phyloP scores from a whole-genome alignment of 2,329 filamentous ascomycete species.

The Fusarium musae region DNA sequence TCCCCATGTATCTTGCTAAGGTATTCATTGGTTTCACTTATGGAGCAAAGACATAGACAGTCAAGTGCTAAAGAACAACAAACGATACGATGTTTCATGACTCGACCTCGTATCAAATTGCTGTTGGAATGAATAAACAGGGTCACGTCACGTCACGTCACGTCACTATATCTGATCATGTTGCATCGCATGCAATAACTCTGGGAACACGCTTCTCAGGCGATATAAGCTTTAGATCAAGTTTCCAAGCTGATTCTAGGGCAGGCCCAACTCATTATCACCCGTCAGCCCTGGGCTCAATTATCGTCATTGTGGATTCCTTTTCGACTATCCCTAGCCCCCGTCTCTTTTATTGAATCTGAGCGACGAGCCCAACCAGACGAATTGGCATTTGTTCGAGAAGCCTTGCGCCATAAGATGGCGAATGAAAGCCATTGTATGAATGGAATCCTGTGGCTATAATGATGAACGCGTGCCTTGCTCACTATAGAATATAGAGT shows the following conservation, averaged over 20 bases:
- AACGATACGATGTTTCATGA: background rate
- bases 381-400: constrained; percentile 3
- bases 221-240: background rate
- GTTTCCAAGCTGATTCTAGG: constrained; percentile 6
- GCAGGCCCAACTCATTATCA: background rate
- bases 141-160: background rate
- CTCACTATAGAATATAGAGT: background rate
- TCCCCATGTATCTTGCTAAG: background rate
- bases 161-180: background rate
- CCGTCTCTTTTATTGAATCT: constrained; percentile 8
- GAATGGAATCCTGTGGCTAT: constrained; percentile 14
- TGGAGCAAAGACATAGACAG: background rate
- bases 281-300: background rate
- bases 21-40: constrained; percentile 3
- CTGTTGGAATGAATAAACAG: constrained; percentile 4
- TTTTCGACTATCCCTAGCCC: constrained; percentile 7
- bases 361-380: background rate
- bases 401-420: constrained; percentile 23
- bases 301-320: background rate
- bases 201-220: background rate
- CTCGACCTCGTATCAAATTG: constrained; percentile 1
- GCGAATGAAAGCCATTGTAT: background rate
- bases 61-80: constrained; percentile 7
- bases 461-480: background rate
- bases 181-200: background rate